These are phyloP conservation scores for Toxoplasma gondii DNA, from an alignment of 169 alveolate genomes.

Conservation along the genomic window DNA sequence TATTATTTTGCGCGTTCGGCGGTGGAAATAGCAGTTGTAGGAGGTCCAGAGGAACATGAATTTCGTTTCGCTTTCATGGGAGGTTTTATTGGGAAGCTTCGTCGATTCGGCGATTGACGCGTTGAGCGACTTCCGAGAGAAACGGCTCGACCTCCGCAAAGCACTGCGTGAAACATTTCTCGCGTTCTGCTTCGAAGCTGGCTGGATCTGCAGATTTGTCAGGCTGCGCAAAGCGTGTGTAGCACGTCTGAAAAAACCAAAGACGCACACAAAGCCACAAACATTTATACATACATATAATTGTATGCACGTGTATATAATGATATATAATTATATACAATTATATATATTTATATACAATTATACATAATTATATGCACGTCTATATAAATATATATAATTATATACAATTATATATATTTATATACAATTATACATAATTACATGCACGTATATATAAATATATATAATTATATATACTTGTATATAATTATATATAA, in stretches of 20 bases:
- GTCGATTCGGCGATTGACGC: neutral
- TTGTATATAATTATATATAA: neutral
- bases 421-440: neutral
- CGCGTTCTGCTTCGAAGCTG: neutral
- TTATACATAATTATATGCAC: too few relatives aligned
- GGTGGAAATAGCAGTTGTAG: too few relatives aligned
- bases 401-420: too few relatives aligned
- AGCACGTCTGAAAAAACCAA: neutral
- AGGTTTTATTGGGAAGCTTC: neutral
- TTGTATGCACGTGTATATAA: neutral
- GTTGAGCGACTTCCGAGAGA: neutral
- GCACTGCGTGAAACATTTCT: neutral
- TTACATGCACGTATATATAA: neutral
- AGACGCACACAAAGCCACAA: neutral
- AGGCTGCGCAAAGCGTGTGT: constrained; percentile 10
- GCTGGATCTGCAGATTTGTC: neutral
- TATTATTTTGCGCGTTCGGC: too few relatives aligned
- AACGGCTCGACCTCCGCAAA: constrained; percentile 17
- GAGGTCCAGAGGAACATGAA: too few relatives aligned
- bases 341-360: too few relatives aligned
- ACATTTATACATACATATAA: neutral
- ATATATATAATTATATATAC: neutral
- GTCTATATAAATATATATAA: too few relatives aligned
- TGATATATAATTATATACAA: neutral
- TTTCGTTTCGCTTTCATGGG: neutral